Percentiles rank a stretch among this genome's conserved stretches.
These are phyloP conservation scores for Liquidambar formosana DNA, from an alignment of 164 flowering plant genomes.

Conservation along the genomic window DNA sequence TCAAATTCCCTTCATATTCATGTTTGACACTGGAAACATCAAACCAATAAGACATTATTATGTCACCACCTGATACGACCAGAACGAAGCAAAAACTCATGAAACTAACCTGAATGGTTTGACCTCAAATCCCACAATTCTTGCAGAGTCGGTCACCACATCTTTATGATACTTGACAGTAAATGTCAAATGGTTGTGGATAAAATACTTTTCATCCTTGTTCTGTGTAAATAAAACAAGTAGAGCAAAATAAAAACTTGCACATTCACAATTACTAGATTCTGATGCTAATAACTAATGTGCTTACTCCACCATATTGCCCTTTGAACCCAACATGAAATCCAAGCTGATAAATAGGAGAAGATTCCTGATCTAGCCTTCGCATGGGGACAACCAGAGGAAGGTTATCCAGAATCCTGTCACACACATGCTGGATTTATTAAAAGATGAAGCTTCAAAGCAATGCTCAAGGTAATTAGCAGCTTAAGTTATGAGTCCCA, in stretches of 20 bases:
- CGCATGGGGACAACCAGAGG: slow-evolving; percentile 78
- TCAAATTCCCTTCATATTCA: slow-evolving; percentile 48
- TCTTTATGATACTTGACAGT: slow-evolving; percentile 87
- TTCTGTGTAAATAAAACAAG: slow-evolving; percentile 41
- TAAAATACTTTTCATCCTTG: slow-evolving; percentile 80
- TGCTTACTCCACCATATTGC: slow-evolving; percentile 65
- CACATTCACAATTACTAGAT: not conserved
- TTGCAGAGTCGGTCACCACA: slow-evolving; percentile 60
- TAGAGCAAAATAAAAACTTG: slow-evolving; percentile 1
- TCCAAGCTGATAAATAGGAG: slow-evolving; percentile 74
- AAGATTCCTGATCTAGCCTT: slow-evolving; percentile 65
- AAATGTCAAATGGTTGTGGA: slow-evolving; percentile 85
- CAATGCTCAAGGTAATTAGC: not conserved
- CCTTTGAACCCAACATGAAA: slow-evolving; percentile 83
- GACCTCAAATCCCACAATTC: slow-evolving; percentile 99
- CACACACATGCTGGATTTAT: slow-evolving; percentile 10
- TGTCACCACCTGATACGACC: not conserved
- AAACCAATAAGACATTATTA: slow-evolving; percentile 10
- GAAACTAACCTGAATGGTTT: slow-evolving; percentile 76
- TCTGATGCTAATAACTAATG: not conserved
- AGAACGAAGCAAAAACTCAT: not conserved
- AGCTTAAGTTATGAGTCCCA: not conserved
- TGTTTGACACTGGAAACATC: slow-evolving; percentile 36
- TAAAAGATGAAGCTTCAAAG: not conserved
- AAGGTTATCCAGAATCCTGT: slow-evolving; percentile 93